phyloP scores from a whole-genome alignment of 2,329 filamentous ascomycete genomes.

The Epichloe sp. region DNA sequence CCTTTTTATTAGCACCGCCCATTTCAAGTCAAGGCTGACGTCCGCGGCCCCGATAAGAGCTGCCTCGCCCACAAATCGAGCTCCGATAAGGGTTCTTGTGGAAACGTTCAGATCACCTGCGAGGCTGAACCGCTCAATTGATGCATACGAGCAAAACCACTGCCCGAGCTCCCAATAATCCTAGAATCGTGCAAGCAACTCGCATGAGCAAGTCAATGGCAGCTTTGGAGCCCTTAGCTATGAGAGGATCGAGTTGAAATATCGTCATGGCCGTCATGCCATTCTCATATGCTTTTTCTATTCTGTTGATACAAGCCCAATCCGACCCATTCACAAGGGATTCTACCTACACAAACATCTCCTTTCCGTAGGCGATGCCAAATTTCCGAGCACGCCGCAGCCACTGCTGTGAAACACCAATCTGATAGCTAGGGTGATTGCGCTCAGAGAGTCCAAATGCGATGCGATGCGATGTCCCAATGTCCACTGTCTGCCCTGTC shows the following conservation, averaged over 20 bases:
- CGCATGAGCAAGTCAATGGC: background rate
- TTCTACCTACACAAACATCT: background rate
- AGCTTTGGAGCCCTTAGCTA: background rate
- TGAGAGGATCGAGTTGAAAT: background rate
- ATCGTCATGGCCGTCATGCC: constrained; percentile 2
- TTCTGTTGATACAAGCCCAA: constrained; percentile 3
- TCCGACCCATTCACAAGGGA: background rate
- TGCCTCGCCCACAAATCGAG: background rate
- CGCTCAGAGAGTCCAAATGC: constrained; percentile 10
- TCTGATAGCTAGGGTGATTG: background rate
- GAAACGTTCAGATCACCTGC: background rate
- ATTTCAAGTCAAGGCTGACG: background rate
- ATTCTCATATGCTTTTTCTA: constrained; percentile 3
- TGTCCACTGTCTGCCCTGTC: constrained; percentile 10
- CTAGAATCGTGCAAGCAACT: background rate
- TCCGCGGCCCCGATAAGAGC: constrained; percentile 4
- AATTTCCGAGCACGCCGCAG: background rate
- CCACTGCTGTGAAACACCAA: background rate
- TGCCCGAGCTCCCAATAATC: no score
- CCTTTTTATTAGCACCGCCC: background rate
- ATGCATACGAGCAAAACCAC: background rate
- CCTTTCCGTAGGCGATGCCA: background rate
- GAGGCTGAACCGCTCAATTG: background rate
- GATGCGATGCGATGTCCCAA: constrained; percentile 11
- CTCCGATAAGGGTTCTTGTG: constrained; percentile 3